Base-by-base conservation (phyloP, 1,139 yeast genomes). In the Lodderomyces metapsilosis region DNA sequence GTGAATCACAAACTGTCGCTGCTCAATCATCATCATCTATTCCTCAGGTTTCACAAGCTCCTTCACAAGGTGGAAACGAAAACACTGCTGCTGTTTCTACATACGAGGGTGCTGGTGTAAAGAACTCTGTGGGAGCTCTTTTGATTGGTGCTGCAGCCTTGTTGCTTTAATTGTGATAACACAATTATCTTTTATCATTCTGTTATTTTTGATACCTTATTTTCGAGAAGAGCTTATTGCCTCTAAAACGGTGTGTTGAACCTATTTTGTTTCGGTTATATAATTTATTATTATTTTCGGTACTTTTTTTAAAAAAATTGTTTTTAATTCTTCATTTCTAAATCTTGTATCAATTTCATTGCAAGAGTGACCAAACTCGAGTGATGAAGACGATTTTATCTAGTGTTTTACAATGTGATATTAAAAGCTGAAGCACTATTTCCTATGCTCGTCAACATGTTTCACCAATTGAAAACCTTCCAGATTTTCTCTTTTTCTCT, bases 91-190 rank as follows among this genome's bases (percentile, higher is more conserved):
- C 37, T 23, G 27, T 36, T n/a, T 18, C 33, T 27, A 28, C 38
- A 17, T 36, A 17, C n/a, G 38, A 36, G 37, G 47, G 38, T 35
- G 41, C 43, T 13, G 41, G 41, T 39, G 35, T 33, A n/a, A 41
- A 24, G 36, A 37, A 34, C n/a, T 41, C 47, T 17, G 32, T 39
- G 12, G 47, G 47, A 31, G 41, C 40, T 16, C 40, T 39, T 36
- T 16, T 44, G 20, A n/a, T 42, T 15, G 47, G 41, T 39, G 40
- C 37, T 36, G 44, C 43, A 23, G 47, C 40, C 18, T 37, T 44
- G 23, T 39, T 44, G 34, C 15, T 41, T 10, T 44, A 41, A 39
- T 10, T 27, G 18, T 35, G 18, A 25, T 7, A 3, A 15, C 5
- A 28, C 15, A 32, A 4, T 32, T 7, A 11, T 12, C 22, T 30